Evolutionary conservation across 2,329 filamentous ascomycete genomes (phyloP), one percentile per base, ranked within the genome.

Genomic region (Leptographium lundbergii): DNA sequence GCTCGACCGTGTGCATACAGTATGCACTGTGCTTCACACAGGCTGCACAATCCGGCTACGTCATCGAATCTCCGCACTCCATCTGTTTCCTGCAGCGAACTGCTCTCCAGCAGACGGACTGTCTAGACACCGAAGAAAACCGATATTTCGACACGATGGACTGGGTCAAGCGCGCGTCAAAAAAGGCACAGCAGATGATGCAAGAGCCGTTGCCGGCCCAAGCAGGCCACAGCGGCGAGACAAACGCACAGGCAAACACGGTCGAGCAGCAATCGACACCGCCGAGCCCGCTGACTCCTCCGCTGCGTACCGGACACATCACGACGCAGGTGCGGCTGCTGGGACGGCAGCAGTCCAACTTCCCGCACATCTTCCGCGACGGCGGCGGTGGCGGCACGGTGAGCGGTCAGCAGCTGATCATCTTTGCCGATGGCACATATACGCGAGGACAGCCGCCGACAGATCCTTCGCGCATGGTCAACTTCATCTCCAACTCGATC

Each of bases 371-470:
- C 19, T 64, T 54, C 58, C 63, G 63, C 34, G 63, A 64, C 57
- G 63, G 63, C 32, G 63, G 63, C 27, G 63, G 63, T 32, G 63
- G 63, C 52, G 63, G 63, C 53, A 60, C 59, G 1, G 60, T 64
- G 2, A 45, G 45, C 56, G 63, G 63, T 2, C 59, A 58, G 52
- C 29, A 62, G 14, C 47, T 64, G 25, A 62, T 63, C 57, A 63
- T 63, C 27, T 64, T 62, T 50, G 59, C 63, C 1, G 63, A 64
- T 42, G 53, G 61, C 52, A 60, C 19, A 13, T 64, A 64, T 57
- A 64, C 63, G 5, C 25, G n/a, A 1, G 63, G 63, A 2, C 55
- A 24, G 42, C 61, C 63, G 58, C 63, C 63, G 25, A 58, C 57
- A 13, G 57, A 63, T 14, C 14, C 13, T 6, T 24, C 54, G 32